Evolutionary conservation across 805 yeast species (phyloP), one percentile per base, ranked within the genome.

Genomic region (Saturnispora kantuleensis): DNA sequence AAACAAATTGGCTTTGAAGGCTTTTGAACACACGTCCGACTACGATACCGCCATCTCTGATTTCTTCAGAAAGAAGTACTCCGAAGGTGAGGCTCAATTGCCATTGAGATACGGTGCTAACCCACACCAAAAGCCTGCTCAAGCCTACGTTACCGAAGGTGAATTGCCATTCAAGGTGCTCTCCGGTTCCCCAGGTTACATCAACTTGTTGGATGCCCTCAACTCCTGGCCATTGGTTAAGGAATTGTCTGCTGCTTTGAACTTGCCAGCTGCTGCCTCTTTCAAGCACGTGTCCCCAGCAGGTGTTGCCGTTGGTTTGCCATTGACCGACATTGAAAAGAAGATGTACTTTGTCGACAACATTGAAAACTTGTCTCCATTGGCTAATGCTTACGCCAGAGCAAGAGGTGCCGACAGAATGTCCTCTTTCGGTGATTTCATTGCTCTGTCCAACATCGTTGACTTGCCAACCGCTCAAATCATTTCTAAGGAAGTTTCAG

Each of bases 321-420:
- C 98, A 53, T 74, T 93, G 57, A 62, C 83, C 39, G 98, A 89
- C 42, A 71, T 80, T 51, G 98, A 93, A 73, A 89, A 88, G 76
- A 84, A 90, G 68, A 78, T 90, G 52, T 93, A 93, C 75, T 93
- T 93, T 64, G 98, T 93, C 52, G 80, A 79, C 55, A 96, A 87
- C 65, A 87, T 90, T 59, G 95, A 86, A 67, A 86, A 89, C 74
- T 73, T 93, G 64, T 86, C 97, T 10, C 97, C 98, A 46, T 75
- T 93, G 62, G 98, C 98, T 52, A 84, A 84, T 62, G 98, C 98
- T 47, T 93, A 93, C 61, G 98, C 98, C 33, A 85, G 97, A 71
- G 98, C 98, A 46, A 85, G 98, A 69, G 98, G 98, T 67, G 98
- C 98, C 55, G 98, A 93, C 70, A 83, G 98, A 77, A 93, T 93